A percentile compares a stretch with the other conserved stretches of the same genome.
phyloP scores from a whole-genome alignment of 345 rosid genomes.

The Moringa oleifera region DNA sequence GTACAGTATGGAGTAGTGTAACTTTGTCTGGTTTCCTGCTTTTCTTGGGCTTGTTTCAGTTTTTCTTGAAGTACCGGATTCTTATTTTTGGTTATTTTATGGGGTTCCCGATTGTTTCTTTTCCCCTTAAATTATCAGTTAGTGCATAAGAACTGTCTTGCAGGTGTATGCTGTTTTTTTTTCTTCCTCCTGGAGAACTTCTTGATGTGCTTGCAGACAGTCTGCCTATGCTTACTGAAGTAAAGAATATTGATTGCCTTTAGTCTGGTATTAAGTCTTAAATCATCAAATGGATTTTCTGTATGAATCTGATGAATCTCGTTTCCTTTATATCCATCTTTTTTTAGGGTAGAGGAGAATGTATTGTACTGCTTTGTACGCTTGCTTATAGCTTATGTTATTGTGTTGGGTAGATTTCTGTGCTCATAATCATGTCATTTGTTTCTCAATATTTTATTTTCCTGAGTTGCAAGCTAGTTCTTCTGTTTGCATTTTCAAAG shows the following conservation, averaged over 20 bases:
- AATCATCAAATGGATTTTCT: too few species aligned
- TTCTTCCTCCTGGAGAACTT: too few species aligned
- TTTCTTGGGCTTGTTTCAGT: background rate
- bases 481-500: too few species aligned
- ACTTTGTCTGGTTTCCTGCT: background rate
- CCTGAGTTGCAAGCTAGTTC: background rate
- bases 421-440: too few species aligned
- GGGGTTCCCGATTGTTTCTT: background rate
- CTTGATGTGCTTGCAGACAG: background rate
- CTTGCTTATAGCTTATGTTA: background rate
- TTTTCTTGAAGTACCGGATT: background rate
- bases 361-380: too few species aligned
- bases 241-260: too few species aligned
- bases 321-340: background rate
- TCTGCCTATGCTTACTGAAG: background rate
- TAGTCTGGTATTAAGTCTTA: background rate
- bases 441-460: background rate
- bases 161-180: too few species aligned
- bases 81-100: background rate
- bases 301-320: background rate
- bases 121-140: background rate
- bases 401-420: background rate
- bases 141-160: background rate
- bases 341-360: too few species aligned
- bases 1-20: too few species aligned